Base-by-base conservation (phyloP, 2,329 filamentous ascomycete genomes). In the Scedosporium dehoogii region DNA sequence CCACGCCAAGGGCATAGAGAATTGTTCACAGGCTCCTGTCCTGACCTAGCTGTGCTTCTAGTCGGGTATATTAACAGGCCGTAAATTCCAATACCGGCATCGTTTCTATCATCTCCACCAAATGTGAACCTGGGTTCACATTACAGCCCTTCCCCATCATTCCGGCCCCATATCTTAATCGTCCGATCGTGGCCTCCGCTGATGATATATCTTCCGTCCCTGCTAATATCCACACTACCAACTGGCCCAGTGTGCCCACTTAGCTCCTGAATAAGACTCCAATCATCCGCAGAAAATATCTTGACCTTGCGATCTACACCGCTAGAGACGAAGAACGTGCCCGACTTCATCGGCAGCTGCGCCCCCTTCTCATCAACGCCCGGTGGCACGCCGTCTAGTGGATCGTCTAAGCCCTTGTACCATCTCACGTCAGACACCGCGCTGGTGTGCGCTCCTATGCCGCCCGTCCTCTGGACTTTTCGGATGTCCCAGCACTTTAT, bases 401-500 rank as follows among this genome's bases (percentile, higher is more conserved):
- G 85, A 59, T 90, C 89, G 71, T 96, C 92, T 1, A 84, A 78
- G 2, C 94, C 93, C 73, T 94, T 96, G 78, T 89, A 97, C 91
- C 94, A 97, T 65, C 92, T 82, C 66, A 99, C 77, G 73, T 99
- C 94, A 1, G 92, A 94, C 6, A 99, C 92, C 41, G 94, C 89
- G 66, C 91, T 93, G 59, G 85, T 88, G 73, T 99, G 94, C 6
- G 94, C 93, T 58, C 93, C 94, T 57, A 99, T 89, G 18, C 89
- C 90, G 12, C 91, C 93, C 0, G 85, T 88, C 66, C 87, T 87
- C 68, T 89, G 85, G 58, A 97, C 92, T 69, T 94, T 93, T 56
- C 94, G 86, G 60, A 99, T 82, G 71, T 99, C 94, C 94, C 94
- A 99, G 75, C 93, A 97, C 74, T 97, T 97, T 70, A 96, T 87